Percentiles rank a stretch among this genome's conserved stretches.
These are phyloP conservation scores for Podosphaera fusca DNA, from an alignment of 2,329 filamentous ascomycete species.

Conservation along the genomic window DNA sequence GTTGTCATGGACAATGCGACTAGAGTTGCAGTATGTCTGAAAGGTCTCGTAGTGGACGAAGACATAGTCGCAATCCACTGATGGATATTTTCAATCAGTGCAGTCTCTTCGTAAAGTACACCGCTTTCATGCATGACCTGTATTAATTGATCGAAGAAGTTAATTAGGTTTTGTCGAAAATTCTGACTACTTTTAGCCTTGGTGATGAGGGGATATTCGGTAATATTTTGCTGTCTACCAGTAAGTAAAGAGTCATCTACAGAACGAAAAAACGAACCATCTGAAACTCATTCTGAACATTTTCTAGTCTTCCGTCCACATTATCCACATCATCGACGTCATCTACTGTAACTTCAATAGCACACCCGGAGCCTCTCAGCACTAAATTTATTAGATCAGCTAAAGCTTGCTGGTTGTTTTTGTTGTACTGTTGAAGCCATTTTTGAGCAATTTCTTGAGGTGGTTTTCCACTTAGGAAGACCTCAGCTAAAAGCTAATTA, in stretches of 20 bases:
- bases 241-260: not conserved
- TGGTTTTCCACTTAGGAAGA: constrained; percentile 35
- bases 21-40: constrained; percentile 81
- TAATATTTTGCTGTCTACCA: constrained; percentile 38
- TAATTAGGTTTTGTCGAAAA: constrained; percentile 55
- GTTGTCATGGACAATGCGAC: constrained; percentile 61
- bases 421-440: constrained; percentile 35
- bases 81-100: constrained; percentile 70
- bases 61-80: constrained; percentile 84
- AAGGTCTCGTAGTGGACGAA: constrained; percentile 65
- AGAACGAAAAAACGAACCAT: constrained; percentile 27
- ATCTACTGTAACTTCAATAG: constrained; percentile 52
- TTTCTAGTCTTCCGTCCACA: constrained; percentile 50
- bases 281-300: constrained; percentile 76
- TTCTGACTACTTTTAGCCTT: constrained; percentile 52
- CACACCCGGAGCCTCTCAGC: constrained; percentile 53
- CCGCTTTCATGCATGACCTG: constrained; percentile 62
- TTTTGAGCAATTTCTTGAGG: constrained; percentile 33
- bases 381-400: constrained; percentile 44
- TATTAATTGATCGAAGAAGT: constrained; percentile 60
- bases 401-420: constrained; percentile 29
- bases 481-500: constrained; percentile 26
- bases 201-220: constrained; percentile 79
- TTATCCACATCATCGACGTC: constrained; percentile 84
- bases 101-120: constrained; percentile 43